phyloP scores from a whole-genome alignment of 257 asterid species.

The Rauvolfia tetraphylla region DNA sequence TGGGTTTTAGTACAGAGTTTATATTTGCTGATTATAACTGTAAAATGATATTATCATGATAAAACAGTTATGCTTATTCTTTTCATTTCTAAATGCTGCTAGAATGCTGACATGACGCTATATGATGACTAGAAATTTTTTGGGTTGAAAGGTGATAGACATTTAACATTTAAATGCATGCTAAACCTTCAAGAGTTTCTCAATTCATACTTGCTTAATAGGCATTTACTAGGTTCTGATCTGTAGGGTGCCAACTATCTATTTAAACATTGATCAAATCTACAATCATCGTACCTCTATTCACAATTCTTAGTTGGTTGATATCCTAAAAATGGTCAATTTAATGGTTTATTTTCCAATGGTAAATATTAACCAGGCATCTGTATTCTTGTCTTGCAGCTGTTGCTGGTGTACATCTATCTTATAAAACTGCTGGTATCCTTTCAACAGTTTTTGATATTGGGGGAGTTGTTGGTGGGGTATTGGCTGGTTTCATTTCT shows the following conservation, averaged over 20 bases:
- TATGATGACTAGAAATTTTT: not conserved
- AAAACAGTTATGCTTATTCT: not conserved
- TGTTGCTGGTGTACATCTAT: slow-evolving; percentile 73
- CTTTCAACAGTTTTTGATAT: slow-evolving; percentile 82
- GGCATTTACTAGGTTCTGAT: not conserved
- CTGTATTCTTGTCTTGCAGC: slow-evolving; percentile 40
- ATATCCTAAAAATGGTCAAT: not conserved
- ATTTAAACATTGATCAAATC: not conserved
- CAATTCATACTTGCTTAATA: not conserved
- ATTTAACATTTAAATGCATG: not conserved
- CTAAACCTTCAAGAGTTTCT: not conserved
- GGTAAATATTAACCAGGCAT: slow-evolving; percentile 10
- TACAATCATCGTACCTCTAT: not conserved
- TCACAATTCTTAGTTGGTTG: not conserved
- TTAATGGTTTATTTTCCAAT: not conserved
- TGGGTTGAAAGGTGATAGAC: not conserved
- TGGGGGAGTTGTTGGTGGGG: slow-evolving; percentile 91
- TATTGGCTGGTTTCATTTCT: slow-evolving; percentile 72
- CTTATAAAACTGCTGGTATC: slow-evolving; percentile 77
- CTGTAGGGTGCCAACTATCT: not conserved
- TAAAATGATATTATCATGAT: not conserved
- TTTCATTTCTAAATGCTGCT: not conserved
- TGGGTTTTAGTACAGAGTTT: too few species aligned
- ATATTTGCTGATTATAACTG: not conserved
- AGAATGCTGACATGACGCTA: too few species aligned